These are phyloP conservation scores for Salvia miltiorrhiza DNA, from an alignment of 257 asterid species.

Conservation along the genomic window DNA sequence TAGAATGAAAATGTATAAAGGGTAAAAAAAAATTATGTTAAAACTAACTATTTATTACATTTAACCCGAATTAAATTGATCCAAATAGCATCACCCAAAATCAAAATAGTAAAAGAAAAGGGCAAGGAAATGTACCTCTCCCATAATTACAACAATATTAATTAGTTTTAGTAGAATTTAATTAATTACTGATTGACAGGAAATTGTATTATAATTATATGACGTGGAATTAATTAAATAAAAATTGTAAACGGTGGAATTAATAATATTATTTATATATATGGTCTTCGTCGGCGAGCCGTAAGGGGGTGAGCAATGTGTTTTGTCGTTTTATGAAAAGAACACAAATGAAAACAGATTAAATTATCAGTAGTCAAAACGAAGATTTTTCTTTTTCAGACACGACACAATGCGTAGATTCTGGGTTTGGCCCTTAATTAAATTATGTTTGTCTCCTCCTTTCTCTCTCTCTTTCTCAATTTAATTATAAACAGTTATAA, in stretches of 20 bases:
- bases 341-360: background rate
- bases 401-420: constrained; percentile 25
- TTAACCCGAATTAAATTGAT: too few relatives aligned
- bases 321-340: background rate
- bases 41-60: too few relatives aligned
- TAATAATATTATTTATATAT: background rate
- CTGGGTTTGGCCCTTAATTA: constrained; percentile 18
- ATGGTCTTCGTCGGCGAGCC: constrained; percentile 39
- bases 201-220: too few relatives aligned
- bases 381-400: background rate
- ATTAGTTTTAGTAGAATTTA: too few relatives aligned
- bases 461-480: background rate
- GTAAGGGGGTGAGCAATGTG: constrained; percentile 20
- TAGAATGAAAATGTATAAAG: too few relatives aligned
- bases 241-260: constrained; percentile 5
- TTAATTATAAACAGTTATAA: too few relatives aligned
- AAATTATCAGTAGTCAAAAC: constrained; percentile 6
- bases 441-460: background rate
- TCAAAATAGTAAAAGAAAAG: too few relatives aligned
- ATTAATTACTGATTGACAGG: too few relatives aligned
- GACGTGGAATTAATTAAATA: background rate
- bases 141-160: too few relatives aligned
- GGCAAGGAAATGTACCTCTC: too few relatives aligned
- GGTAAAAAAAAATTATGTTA: too few relatives aligned
- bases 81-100: too few relatives aligned